Percentiles rank a stretch among this genome's conserved stretches.
Evolutionary conservation across 163 green algal species (phyloP).

Genomic region (Coccomyxa subellipsoidea): DNA sequence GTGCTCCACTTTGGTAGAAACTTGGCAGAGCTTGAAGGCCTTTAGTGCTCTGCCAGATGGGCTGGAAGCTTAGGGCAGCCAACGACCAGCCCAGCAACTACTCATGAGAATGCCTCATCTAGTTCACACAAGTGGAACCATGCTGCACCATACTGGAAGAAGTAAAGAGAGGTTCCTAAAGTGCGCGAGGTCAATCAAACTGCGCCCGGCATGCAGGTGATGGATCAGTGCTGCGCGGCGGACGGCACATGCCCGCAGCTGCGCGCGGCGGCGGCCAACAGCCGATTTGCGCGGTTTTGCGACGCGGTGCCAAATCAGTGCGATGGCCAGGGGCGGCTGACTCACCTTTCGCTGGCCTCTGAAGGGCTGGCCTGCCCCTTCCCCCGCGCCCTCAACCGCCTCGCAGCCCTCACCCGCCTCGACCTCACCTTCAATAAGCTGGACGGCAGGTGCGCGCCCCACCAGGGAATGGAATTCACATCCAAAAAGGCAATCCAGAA

Average conservation of each 20-base stretch:
- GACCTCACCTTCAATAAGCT: constrained; percentile 16
- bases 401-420: not conserved
- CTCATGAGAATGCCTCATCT: too few species aligned
- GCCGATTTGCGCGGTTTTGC: not conserved
- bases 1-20: too few species aligned
- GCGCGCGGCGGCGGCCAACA: not conserved
- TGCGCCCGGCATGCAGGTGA: not conserved
- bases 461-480: not conserved
- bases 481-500: too few species aligned
- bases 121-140: too few species aligned
- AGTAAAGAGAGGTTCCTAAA: too few species aligned
- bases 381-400: not conserved
- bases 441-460: not conserved
- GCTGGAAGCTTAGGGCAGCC: too few species aligned
- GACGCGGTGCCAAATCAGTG: constrained; percentile 3
- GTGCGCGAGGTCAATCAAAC: too few species aligned
- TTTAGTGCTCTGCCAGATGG: too few species aligned
- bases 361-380: constrained; percentile 14
- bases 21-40: too few species aligned
- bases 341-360: not conserved
- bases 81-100: too few species aligned
- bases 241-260: not conserved
- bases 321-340: not conserved
- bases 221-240: constrained; percentile 2
- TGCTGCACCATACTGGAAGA: too few species aligned